Evolutionary conservation across 306 rosid genomes (phyloP).

Genomic region (Trichosanthes truncata): DNA sequence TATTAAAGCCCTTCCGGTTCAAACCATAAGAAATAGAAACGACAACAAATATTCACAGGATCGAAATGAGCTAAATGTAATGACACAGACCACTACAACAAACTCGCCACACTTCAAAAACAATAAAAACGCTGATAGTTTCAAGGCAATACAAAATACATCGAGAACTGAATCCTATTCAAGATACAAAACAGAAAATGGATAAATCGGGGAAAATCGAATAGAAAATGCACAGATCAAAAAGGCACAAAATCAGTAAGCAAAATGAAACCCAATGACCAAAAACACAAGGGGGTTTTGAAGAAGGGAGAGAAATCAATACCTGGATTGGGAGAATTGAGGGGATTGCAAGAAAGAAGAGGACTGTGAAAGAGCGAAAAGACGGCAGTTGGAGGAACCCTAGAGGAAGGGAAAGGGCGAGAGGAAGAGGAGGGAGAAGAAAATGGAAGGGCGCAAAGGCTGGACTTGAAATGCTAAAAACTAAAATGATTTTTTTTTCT

Average conservation of each 20-base stretch:
- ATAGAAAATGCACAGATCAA: conserved; percentile 3
- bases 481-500: background rate
- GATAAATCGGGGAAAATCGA: background rate
- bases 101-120: background rate
- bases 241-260: background rate
- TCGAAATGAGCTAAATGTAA: background rate
- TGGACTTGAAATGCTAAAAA: conserved; percentile 10
- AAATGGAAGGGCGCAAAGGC: conserved; percentile 4
- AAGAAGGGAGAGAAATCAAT: background rate
- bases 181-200: background rate
- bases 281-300: background rate
- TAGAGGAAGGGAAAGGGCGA: background rate
- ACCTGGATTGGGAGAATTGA: conserved; percentile 3
- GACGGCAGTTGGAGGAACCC: background rate
- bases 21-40: background rate
- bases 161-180: background rate
- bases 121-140: background rate
- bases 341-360: background rate
- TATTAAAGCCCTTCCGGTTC: background rate
- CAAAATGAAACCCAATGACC: background rate
- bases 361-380: background rate
- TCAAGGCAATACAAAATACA: background rate
- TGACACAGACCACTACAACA: background rate
- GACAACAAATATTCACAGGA: background rate
- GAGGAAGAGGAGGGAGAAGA: background rate